Evolutionary conservation across 2,329 filamentous ascomycete genomes (phyloP).

Genomic region (Ophiostoma piceae): DNA sequence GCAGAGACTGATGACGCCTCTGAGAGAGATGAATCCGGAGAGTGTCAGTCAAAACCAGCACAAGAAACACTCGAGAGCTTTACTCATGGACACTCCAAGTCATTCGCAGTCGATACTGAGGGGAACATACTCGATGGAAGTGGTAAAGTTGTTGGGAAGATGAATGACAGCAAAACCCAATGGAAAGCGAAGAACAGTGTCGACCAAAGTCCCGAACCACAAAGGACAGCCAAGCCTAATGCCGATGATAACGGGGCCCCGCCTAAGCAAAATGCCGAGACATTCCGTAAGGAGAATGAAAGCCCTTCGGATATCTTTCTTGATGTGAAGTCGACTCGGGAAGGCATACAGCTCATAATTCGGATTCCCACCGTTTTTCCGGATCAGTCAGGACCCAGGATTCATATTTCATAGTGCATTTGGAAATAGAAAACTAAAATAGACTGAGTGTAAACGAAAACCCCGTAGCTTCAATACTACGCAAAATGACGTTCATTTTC

Average conservation of each 20-base stretch:
- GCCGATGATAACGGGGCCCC: background rate
- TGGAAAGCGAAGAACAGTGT: background rate
- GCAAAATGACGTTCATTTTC: too few relatives aligned
- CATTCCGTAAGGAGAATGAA: background rate
- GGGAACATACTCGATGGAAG: background rate
- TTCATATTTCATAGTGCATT: background rate
- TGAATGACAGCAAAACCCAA: background rate
- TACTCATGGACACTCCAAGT: background rate
- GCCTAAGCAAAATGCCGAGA: background rate
- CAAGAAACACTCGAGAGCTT: slow-evolving; percentile 2
- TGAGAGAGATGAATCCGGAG: background rate
- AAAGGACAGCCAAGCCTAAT: too few relatives aligned
- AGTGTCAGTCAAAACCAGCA: background rate
- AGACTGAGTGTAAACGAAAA: background rate
- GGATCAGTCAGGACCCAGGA: background rate
- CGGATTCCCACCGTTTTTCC: background rate
- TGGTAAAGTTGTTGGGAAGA: background rate
- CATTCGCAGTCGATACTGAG: background rate
- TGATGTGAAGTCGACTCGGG: background rate
- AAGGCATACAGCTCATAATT: background rate
- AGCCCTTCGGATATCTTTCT: background rate
- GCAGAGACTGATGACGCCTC: background rate
- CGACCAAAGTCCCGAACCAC: background rate
- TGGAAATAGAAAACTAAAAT: background rate
- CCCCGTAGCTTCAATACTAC: background rate